phyloP scores from a whole-genome alignment of 192 early-diverging fungal genomes.

The Coemansia sp. region DNA sequence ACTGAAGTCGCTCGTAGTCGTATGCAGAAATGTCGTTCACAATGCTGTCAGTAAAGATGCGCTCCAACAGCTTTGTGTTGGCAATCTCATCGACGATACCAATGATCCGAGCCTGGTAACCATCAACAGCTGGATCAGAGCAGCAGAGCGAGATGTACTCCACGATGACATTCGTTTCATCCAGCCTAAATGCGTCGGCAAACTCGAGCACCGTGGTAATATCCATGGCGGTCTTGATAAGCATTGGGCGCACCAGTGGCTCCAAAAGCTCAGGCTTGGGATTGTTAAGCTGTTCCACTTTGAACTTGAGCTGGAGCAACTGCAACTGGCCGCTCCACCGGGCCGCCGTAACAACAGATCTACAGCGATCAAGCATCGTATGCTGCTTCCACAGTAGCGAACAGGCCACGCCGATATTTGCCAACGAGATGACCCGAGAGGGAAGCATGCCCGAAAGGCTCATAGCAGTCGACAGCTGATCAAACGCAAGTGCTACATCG shows the following conservation, averaged over 20 bases:
- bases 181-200: constrained; percentile 58
- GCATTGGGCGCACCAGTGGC: constrained; percentile 57
- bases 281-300: constrained; percentile 54
- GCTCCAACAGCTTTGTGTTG: constrained; percentile 59
- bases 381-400: constrained; percentile 67
- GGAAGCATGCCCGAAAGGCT: constrained; percentile 40
- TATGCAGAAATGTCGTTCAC: constrained; percentile 57
- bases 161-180: constrained; percentile 38
- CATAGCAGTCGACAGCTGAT: constrained; percentile 40
- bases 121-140: constrained; percentile 27
- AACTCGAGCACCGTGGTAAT: constrained; percentile 64
- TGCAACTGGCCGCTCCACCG: constrained; percentile 67
- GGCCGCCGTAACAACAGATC: constrained; percentile 58
- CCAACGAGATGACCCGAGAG: constrained; percentile 44
- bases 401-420: constrained; percentile 58
- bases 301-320: constrained; percentile 61
- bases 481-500: constrained; percentile 25
- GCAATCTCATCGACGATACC: constrained; percentile 51
- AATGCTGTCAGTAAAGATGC: constrained; percentile 48
- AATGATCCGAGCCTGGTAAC: constrained; percentile 54
- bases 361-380: constrained; percentile 59
- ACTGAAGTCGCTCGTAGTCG: constrained; percentile 65
- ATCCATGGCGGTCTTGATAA: constrained; percentile 61
- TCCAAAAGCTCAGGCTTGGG: constrained; percentile 54
- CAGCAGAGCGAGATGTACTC: constrained; percentile 51